Percentiles rank a stretch among this genome's conserved stretches.
Conservation (phyloP, 306 rosid species). For the Sphenostylis stenocarpa region DNA sequence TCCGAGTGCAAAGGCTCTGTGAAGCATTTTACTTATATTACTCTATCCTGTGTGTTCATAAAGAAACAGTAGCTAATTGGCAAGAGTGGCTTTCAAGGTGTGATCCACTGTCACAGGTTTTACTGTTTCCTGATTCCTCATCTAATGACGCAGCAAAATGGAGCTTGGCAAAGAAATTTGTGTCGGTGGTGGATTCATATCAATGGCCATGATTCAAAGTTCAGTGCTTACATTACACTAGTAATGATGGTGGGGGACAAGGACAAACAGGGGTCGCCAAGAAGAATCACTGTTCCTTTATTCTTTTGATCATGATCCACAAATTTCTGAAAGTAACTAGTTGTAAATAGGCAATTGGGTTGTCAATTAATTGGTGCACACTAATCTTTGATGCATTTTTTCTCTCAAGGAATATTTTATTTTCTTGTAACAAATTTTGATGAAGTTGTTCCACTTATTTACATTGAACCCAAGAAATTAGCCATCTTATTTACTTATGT, state of each 20-base stretch:
- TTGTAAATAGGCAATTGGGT: conserved; percentile 17
- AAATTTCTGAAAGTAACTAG: neutral
- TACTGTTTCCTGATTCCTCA: neutral
- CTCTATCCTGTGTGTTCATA: conserved; percentile 45
- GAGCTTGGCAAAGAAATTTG: neutral
- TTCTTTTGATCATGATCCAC: neutral
- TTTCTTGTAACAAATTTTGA: neutral
- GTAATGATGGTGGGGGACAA: conserved; percentile 34
- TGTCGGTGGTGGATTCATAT: conserved; percentile 18
- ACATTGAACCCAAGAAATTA: neutral
- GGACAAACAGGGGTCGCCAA: neutral
- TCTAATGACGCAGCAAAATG: conserved; percentile 2
- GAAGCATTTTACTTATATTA: conserved; percentile 55
- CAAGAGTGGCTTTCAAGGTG: conserved; percentile 25
- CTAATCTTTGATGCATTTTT: neutral
- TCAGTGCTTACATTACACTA: conserved; percentile 14
- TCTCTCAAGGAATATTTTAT: neutral
- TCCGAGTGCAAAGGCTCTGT: conserved; percentile 65
- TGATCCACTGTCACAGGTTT: conserved; percentile 12
- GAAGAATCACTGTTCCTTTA: neutral
- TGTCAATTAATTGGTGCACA: neutral
- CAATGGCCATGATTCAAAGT: neutral
- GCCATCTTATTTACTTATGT: no score
- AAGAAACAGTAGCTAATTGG: conserved; percentile 37
- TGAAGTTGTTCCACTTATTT: neutral